Conservation (phyloP, 495 filamentous ascomycete species). For the Aspergillus sclerotioniger region DNA sequence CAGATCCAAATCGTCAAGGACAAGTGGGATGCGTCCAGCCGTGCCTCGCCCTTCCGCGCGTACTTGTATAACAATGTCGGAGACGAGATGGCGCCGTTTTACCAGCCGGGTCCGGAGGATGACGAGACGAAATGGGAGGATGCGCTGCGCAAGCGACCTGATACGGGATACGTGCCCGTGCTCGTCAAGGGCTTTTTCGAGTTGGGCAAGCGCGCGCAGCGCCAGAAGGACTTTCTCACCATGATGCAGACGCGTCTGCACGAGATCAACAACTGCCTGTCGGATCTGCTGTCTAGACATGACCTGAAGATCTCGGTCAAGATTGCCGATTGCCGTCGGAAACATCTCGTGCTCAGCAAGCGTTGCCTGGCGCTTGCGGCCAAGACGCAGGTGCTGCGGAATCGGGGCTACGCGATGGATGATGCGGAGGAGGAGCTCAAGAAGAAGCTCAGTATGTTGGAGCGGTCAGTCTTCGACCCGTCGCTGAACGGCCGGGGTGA, state of each 20-base stretch:
- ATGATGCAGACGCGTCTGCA: constrained; percentile 79
- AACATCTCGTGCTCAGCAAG: constrained; percentile 75
- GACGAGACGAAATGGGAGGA: constrained; percentile 90
- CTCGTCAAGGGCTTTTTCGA: constrained; percentile 65
- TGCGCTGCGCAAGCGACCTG: constrained; percentile 79
- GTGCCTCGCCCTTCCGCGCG: constrained; percentile 74
- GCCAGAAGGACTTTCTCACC: constrained; percentile 70
- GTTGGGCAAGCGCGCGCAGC: constrained; percentile 72
- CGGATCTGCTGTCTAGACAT: constrained; percentile 75
- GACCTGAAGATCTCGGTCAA: constrained; percentile 78
- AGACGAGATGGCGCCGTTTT: constrained; percentile 76
- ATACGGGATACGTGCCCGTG: constrained; percentile 72
- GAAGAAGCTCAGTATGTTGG: constrained; percentile 75
- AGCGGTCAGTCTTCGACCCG: constrained; percentile 77
- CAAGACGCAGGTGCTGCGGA: constrained; percentile 87
- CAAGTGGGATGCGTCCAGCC: constrained; percentile 78
- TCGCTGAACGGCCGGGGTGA: constrained; percentile 78
- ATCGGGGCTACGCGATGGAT: constrained; percentile 88
- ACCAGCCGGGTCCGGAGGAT: constrained; percentile 71
- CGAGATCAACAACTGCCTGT: constrained; percentile 82
- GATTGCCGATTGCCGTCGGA: constrained; percentile 74
- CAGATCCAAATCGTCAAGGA: constrained; percentile 74
- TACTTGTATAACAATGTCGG: constrained; percentile 95
- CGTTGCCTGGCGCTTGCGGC: constrained; percentile 82
- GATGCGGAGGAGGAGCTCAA: constrained; percentile 87